Evolutionary conservation across 257 asterid species (phyloP).

Genomic region (Forsythia viridissima): DNA sequence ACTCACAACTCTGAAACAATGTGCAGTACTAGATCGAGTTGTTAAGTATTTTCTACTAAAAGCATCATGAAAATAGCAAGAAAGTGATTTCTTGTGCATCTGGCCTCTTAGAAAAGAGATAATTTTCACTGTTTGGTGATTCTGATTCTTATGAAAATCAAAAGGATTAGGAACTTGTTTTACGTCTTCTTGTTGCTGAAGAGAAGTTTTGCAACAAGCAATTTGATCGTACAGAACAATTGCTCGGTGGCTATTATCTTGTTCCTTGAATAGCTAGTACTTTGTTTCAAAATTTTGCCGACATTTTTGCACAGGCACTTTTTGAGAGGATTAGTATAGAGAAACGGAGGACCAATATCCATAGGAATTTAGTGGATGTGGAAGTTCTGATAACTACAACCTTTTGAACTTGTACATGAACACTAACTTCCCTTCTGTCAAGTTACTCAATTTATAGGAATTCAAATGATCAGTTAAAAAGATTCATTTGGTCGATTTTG

Average conservation of each 20-base stretch:
- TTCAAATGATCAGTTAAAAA: conserved; percentile 39
- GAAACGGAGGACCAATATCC: conserved; percentile 6
- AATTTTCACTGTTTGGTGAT: too few species aligned
- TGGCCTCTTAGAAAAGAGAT: too few species aligned
- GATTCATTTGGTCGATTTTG: conserved; percentile 44
- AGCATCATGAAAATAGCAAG: too few species aligned
- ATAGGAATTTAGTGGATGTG: conserved; percentile 20
- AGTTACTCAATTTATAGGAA: conserved; percentile 34
- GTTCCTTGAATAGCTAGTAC: too few species aligned
- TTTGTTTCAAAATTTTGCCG: conserved; percentile 34
- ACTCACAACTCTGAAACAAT: too few species aligned
- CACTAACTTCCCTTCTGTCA: conserved; percentile 33
- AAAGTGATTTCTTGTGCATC: too few species aligned
- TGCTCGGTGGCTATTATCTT: conserved; percentile 12
- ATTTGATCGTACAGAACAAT: conserved; percentile 31
- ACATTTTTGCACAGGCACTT: conserved; percentile 32
- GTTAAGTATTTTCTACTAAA: too few species aligned
- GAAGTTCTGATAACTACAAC: conserved; percentile 15
- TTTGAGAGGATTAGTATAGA: conserved; percentile 31
- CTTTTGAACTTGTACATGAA: conserved; percentile 7
- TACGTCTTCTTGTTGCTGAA: conserved; percentile 25
- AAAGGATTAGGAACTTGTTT: too few species aligned
- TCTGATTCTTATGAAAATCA: too few species aligned
- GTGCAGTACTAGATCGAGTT: too few species aligned
- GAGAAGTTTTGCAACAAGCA: conserved; percentile 23